Evolutionary conservation across 306 rosid genomes (phyloP), one percentile per base, ranked within the genome.

Genomic region (Sindora glabra): DNA sequence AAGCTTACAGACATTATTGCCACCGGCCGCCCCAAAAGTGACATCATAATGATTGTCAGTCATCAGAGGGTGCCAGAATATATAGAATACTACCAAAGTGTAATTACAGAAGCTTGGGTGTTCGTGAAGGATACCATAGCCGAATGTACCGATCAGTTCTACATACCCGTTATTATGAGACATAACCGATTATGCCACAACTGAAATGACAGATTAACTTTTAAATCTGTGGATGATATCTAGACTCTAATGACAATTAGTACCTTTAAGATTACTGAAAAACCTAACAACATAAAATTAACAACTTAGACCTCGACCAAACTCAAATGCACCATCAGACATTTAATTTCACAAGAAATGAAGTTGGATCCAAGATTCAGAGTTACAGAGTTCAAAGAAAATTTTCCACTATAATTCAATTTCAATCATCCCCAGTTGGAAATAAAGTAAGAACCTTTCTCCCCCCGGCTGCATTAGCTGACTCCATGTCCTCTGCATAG

Each of bases 391-490:
- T 14, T 68, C 36, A 36, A 30, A 6, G 57, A 41, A 46, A 33
- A 17, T 27, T 3, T 59, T 56, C 25, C 59, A 69, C 71, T 44
- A 70, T 47, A 65, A 57, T 70, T 74, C 58, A 55, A 50, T 74
- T 47, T 91, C 84, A 92, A 70, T 92, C 96, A 61, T 92, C 90
- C 61, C 92, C 98, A 2, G 90, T 83, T 40, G 98, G 96, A 69
- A 88, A 92, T 37, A 92, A 69, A 61, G 98, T 88, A 56, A 92
- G 96, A 62, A 83, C 94, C 84, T 81, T 81, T 74, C 95, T 81
- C 72, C 86, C 98, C 3, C 83, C 95, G 2, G 80, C 63, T 5
- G 87, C 97, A 66, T 81, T 91, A 5, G 83, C 98, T 9, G 86
- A 86, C 61, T 86, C 96, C 81, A 88, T 70, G 37, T 88, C 98